Evolutionary conservation across 768 basidiomycete species (phyloP), one percentile per base, ranked within the genome.

Genomic region (Mycena amicta): DNA sequence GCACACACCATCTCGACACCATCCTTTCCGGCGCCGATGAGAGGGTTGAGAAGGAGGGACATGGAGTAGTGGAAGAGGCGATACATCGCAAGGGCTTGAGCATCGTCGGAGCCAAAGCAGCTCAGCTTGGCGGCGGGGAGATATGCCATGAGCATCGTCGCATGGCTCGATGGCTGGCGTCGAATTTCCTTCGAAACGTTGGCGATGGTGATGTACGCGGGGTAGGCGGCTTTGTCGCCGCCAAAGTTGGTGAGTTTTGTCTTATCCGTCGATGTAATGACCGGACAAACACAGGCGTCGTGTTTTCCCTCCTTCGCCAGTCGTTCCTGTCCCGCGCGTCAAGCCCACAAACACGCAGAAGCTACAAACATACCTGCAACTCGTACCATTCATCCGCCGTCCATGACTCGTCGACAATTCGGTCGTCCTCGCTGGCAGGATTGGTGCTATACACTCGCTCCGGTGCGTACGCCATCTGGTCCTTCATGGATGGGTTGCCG

Each of bases 211-310:
- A 75, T 51, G 53, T 77, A 77, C 2, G 75, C 69, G 2, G 75
- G 74, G 56, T 68, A 74, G 30, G n/a, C n/a, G n/a, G n/a, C n/a
- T n/a, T n/a, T n/a, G n/a, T n/a, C n/a, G n/a, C n/a, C n/a, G n/a
- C n/a, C n/a, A n/a, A n/a, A n/a, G n/a, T n/a, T n/a, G n/a, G n/a
- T n/a, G n/a, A n/a, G n/a, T n/a, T n/a, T n/a, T 1, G 72, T 77
- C 50, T 76, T 76, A 60, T 77, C 75, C 0, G 72, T 71, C 0
- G 71, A 55, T 1, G 75, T 37, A 11, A 76, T 74, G 1, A 76
- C 39, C 1, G 71, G 73, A 1, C 66, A 66, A 5, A 37, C 33
- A 37, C 33, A 37, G 8, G 33, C 33, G 71, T 26, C 11, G 68
- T 59, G 0, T 64, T 61, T 4, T 52, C 56, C 1, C 29, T 16